Percentiles rank a stretch among this genome's conserved stretches.
These are phyloP conservation scores for Umbelopsis sp. DNA, from an alignment of 192 early-diverging fungal genomes.

Conservation along the genomic window DNA sequence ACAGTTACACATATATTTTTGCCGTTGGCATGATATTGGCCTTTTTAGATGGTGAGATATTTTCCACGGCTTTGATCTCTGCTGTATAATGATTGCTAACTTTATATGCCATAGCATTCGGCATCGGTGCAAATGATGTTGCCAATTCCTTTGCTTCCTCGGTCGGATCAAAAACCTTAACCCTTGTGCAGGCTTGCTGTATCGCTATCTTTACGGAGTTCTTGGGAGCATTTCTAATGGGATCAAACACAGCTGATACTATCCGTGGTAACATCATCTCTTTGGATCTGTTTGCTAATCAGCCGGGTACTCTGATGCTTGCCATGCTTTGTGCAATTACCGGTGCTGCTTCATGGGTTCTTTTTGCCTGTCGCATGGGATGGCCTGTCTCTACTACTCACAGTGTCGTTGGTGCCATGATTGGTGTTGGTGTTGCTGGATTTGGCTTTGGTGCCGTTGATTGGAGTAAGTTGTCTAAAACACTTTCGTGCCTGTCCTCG, in stretches of 20 bases:
- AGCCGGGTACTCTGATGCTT: slow-evolving; percentile 80
- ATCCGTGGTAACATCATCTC: slow-evolving; percentile 78
- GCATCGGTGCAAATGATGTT: slow-evolving; percentile 88
- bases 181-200: slow-evolving; percentile 67
- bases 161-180: slow-evolving; percentile 79
- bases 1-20: slow-evolving; percentile 70
- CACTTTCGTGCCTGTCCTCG: slow-evolving; percentile 8
- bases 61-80: neutral
- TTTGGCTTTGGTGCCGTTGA: slow-evolving; percentile 63
- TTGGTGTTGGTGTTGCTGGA: slow-evolving; percentile 73
- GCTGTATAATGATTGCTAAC: neutral
- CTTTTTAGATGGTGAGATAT: slow-evolving; percentile 54
- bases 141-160: slow-evolving; percentile 89
- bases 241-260: slow-evolving; percentile 71
- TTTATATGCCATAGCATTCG: slow-evolving; percentile 34
- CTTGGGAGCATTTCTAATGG: slow-evolving; percentile 75
- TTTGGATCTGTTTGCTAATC: slow-evolving; percentile 50
- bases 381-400: slow-evolving; percentile 82
- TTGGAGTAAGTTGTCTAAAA: slow-evolving; percentile 44
- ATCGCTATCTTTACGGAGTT: slow-evolving; percentile 88
- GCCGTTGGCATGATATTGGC: slow-evolving; percentile 64
- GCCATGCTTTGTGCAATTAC: slow-evolving; percentile 82
- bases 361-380: slow-evolving; percentile 66
- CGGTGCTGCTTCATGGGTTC: slow-evolving; percentile 76
- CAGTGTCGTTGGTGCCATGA: slow-evolving; percentile 79